Base-by-base conservation (phyloP, 208 protist species). In the Phytomonas sp. region DNA sequence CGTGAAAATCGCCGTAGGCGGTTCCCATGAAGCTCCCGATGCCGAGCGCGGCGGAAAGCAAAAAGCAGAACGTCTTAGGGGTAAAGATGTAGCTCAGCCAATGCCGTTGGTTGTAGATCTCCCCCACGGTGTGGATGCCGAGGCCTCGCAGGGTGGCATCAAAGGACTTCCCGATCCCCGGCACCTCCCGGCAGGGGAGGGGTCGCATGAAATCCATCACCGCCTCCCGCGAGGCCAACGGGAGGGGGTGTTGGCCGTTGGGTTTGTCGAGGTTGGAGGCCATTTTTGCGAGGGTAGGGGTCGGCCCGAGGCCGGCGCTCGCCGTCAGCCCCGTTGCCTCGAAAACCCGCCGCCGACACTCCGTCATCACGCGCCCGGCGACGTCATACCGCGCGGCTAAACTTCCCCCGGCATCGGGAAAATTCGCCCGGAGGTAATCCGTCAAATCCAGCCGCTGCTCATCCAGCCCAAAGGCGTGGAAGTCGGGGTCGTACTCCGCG, bases 181-280 rank as follows among this genome's bases (percentile, higher is more conserved):
- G 85, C 17, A 93, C 74, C 61, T 81, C 63, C 13, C 87, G 83
- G 33, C 89, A 72, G 20, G 74, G 60, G 13, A 87, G 33, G 13
- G 36, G 43, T n/a, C 66, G 67, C 43, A 93, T 53, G 64, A 82
- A 92, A 0, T 33, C 53, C 61, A 94, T 78, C 17, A 95, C 77
- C 7, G 80, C 77, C 67, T 90, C 70, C 4, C 79, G 73, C 20
- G 75, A 81, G 68, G 71, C 76, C 29, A 93, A 77, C 5, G 64
- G 65, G 20, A 91, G 71, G 0, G 79, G 53, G 60, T 85, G 87
- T 78, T 97, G 94, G 17, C 94, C 96, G 68, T 98, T 89, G 11
- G 96, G 96, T 75, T 98, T 98, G 60, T 97, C 89, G 67, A 85
- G 78, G 67, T 98, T 96, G 11, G 85, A 83, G 31, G 79, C 85